These are phyloP conservation scores for Ophiorrhiza pumila DNA, from an alignment of 257 asterid genomes.

Conservation along the genomic window DNA sequence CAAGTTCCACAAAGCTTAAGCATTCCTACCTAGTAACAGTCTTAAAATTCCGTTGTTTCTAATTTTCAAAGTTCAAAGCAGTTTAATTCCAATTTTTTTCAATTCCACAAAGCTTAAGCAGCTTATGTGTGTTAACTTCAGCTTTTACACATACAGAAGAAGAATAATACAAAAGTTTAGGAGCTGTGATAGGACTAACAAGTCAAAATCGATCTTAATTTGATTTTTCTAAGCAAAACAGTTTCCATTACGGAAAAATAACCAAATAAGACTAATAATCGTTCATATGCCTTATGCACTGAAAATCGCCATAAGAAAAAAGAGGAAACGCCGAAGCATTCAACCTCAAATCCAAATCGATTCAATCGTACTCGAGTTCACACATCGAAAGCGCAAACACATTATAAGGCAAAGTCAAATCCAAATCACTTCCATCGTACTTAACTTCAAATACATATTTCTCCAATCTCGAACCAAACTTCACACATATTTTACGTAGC, in stretches of 20 bases:
- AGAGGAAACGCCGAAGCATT: not conserved
- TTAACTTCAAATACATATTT: not conserved
- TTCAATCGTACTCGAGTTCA: not conserved
- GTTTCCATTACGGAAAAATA: not conserved
- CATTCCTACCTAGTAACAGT: not conserved
- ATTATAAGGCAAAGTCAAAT: not conserved
- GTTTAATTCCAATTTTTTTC: not conserved
- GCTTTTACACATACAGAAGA: not conserved
- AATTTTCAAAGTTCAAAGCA: not conserved
- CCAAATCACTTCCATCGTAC: not conserved
- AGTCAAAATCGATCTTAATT: not conserved
- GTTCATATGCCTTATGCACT: too few relatives aligned
- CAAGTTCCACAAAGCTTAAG: too few relatives aligned
- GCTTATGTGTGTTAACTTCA: not conserved
- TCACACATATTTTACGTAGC: not conserved
- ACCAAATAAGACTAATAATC: not conserved
- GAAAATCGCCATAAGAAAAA: not conserved
- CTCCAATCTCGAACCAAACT: constrained; percentile 1
- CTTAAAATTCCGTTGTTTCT: too few relatives aligned
- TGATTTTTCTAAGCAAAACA: not conserved
- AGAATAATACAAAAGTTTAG: not conserved
- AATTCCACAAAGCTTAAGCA: not conserved
- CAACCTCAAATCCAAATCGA: not conserved
- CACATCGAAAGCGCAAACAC: not conserved
- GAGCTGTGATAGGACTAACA: not conserved